These are phyloP conservation scores for Penicillium fimorum DNA, from an alignment of 495 filamentous ascomycete species.

Conservation along the genomic window DNA sequence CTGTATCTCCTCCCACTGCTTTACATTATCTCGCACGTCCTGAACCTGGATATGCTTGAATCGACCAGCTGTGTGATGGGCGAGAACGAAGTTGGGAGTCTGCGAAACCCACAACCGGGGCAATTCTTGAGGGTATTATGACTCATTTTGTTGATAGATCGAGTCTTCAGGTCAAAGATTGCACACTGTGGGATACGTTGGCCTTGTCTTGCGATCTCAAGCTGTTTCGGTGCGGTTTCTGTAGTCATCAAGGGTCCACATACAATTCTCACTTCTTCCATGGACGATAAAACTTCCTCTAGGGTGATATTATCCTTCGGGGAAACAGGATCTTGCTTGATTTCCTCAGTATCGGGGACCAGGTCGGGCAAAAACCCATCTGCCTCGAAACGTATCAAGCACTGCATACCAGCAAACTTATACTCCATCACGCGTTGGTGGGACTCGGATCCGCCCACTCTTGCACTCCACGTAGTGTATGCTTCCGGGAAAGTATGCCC, in stretches of 20 bases:
- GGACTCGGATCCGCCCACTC: slow-evolving; percentile 50
- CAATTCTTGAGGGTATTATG: slow-evolving; percentile 46
- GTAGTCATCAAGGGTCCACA: background rate
- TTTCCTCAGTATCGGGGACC: background rate
- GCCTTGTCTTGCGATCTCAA: slow-evolving; percentile 13
- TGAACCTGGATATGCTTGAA: slow-evolving; percentile 54
- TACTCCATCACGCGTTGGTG: slow-evolving; percentile 65
- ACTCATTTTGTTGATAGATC: slow-evolving; percentile 36
- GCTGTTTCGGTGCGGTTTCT: background rate
- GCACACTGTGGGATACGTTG: slow-evolving; percentile 36
- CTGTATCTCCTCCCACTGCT: slow-evolving; percentile 54
- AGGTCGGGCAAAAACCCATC: slow-evolving; percentile 55
- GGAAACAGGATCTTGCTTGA: background rate
- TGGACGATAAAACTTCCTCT: slow-evolving; percentile 6
- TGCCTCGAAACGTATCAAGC: slow-evolving; percentile 57
- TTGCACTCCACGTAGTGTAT: slow-evolving; percentile 58
- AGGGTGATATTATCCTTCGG: slow-evolving; percentile 1
- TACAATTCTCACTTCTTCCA: slow-evolving; percentile 5
- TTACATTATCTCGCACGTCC: slow-evolving; percentile 44
- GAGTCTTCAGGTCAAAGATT: slow-evolving; percentile 70
- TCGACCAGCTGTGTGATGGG: slow-evolving; percentile 52
- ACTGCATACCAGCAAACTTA: slow-evolving; percentile 52
- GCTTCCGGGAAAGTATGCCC: slow-evolving; percentile 64
- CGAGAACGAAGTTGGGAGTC: slow-evolving; percentile 60
- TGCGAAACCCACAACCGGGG: slow-evolving; percentile 61